Evolutionary conservation across 225 moss, liverwort and hornwort genomes (phyloP).

Genomic region (Antitrichia curtipendula): DNA sequence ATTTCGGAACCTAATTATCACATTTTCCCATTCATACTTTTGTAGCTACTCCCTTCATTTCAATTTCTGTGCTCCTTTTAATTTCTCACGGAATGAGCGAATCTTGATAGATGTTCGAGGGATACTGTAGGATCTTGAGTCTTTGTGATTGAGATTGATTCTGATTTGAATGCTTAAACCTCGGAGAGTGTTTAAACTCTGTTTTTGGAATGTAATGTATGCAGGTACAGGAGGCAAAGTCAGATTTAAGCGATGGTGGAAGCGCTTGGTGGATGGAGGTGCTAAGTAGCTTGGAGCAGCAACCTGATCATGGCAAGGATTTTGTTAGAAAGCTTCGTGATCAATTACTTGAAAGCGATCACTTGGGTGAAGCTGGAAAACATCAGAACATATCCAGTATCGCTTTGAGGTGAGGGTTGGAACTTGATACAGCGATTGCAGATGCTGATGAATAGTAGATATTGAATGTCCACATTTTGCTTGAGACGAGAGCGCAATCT

Average conservation of each 20-base stretch:
- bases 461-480: neutral
- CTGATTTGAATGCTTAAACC: neutral
- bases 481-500: neutral
- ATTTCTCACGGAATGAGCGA: neutral
- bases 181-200: neutral
- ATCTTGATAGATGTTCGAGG: neutral
- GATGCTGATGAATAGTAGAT: neutral
- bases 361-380: conserved; percentile 67
- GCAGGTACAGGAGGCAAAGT: conserved; percentile 61
- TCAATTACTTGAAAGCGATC: conserved; percentile 67
- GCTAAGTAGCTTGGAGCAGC: conserved; percentile 29
- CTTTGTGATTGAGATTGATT: neutral
- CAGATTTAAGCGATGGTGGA: conserved; percentile 43
- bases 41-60: neutral
- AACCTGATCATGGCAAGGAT: conserved; percentile 42
- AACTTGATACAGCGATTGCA: neutral
- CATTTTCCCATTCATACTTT: neutral
- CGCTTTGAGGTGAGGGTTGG: conserved; percentile 49
- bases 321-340: conserved; percentile 57
- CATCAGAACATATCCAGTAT: conserved; percentile 93
- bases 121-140: neutral
- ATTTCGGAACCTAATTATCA: neutral
- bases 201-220: neutral
- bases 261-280: conserved; percentile 88
- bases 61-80: neutral